Percentiles rank a stretch among this genome's conserved stretches.
phyloP scores from a whole-genome alignment of 495 filamentous ascomycete species.

The Parachaetomium inaequale region DNA sequence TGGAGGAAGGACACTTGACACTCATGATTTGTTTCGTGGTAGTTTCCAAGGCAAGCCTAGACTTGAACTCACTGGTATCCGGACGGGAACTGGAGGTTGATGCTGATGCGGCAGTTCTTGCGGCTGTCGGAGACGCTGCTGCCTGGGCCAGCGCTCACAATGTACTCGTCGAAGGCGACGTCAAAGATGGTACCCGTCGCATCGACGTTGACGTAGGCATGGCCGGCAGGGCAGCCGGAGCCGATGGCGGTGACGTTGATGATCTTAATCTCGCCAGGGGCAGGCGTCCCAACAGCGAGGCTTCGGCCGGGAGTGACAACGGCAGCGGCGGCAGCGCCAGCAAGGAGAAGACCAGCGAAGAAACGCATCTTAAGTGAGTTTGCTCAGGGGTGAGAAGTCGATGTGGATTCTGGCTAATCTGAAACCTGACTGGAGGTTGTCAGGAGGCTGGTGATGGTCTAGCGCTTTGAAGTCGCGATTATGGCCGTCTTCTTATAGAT shows the following conservation, averaged over 20 bases:
- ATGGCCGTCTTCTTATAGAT: neutral
- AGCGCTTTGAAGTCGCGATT: neutral
- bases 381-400: neutral
- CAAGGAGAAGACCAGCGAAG: slow-evolving; percentile 18
- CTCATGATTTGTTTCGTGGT: neutral
- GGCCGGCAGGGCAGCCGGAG: slow-evolving; percentile 33
- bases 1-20: neutral
- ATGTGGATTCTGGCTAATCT: neutral
- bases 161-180: slow-evolving; percentile 47
- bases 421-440: neutral
- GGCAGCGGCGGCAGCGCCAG: slow-evolving; percentile 20
- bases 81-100: slow-evolving; percentile 42
- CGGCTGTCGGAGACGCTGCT: slow-evolving; percentile 33
- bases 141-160: slow-evolving; percentile 44
- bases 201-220: slow-evolving; percentile 32
- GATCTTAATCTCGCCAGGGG: slow-evolving; percentile 26
- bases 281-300: slow-evolving; percentile 2
- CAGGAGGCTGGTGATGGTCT: neutral
- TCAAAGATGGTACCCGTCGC: slow-evolving; percentile 41
- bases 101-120: slow-evolving; percentile 49
- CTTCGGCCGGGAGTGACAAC: neutral
- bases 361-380: slow-evolving; percentile 25
- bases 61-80: slow-evolving; percentile 40
- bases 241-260: slow-evolving; percentile 31
- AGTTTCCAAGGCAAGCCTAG: neutral